These are phyloP conservation scores for Takakia lepidozioides DNA, from an alignment of 225 moss, liverwort and hornwort species.

Conservation along the genomic window DNA sequence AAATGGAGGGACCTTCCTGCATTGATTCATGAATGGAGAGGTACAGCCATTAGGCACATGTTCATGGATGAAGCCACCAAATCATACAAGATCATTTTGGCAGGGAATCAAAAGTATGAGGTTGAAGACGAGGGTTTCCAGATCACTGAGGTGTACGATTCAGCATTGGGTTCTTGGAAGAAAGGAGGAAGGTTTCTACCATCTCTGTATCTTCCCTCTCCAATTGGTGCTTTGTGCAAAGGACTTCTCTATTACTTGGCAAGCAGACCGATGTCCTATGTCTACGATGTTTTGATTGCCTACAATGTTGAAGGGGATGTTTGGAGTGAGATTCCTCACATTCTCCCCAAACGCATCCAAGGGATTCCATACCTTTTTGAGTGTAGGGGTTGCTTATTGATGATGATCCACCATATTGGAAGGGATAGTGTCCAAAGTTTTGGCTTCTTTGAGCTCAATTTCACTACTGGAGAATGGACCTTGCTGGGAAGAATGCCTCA, in stretches of 20 bases:
- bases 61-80: constrained; percentile 20
- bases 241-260: constrained; percentile 34
- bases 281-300: constrained; percentile 33
- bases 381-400: constrained; percentile 16
- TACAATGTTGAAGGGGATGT: constrained; percentile 26
- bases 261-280: constrained; percentile 20
- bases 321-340: constrained; percentile 31
- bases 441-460: constrained; percentile 28
- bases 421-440: constrained; percentile 18
- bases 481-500: constrained; percentile 25
- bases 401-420: constrained; percentile 27
- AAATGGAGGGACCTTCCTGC: constrained; percentile 14
- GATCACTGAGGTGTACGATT: constrained; percentile 33
- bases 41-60: constrained; percentile 33
- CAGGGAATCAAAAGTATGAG: constrained; percentile 32
- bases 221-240: constrained; percentile 32
- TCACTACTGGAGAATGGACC: constrained; percentile 25
- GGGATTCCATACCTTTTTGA: constrained; percentile 39
- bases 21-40: constrained; percentile 23
- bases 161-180: constrained; percentile 10
- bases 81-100: constrained; percentile 30
- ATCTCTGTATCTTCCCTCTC: constrained; percentile 23
- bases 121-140: constrained; percentile 20
- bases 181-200: constrained; percentile 21
- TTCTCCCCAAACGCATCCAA: constrained; percentile 22